A percentile compares a stretch with the other conserved stretches of the same genome.
Evolutionary conservation across 2,329 filamentous ascomycete species (phyloP).

Genomic region (Cucurbitaria berberidis): DNA sequence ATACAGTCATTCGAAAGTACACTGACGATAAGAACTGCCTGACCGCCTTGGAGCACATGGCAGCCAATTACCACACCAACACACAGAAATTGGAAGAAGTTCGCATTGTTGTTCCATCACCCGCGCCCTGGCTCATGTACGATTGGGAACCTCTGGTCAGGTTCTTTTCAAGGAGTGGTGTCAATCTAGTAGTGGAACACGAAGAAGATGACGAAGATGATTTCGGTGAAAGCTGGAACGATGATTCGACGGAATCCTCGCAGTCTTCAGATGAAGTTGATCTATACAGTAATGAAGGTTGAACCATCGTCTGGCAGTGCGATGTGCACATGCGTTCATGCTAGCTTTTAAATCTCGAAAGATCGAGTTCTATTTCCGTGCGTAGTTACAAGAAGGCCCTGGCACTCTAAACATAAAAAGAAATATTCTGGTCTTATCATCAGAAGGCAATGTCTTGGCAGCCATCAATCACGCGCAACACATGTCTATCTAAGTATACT

Average conservation of each 20-base stretch:
- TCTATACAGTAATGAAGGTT: slow-evolving; percentile 13
- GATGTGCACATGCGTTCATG: neutral
- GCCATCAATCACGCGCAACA: too few relatives aligned
- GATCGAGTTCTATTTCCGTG: too few relatives aligned
- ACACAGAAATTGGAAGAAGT: slow-evolving; percentile 15
- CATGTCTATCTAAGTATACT: too few relatives aligned
- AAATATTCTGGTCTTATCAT: too few relatives aligned
- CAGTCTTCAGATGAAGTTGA: slow-evolving; percentile 21
- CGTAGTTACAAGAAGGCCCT: too few relatives aligned
- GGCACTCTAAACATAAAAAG: too few relatives aligned
- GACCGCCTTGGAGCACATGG: slow-evolving; percentile 21
- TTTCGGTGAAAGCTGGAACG: slow-evolving; percentile 7
- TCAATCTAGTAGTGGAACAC: slow-evolving; percentile 15
- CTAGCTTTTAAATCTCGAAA: too few relatives aligned
- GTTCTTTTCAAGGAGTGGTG: slow-evolving; percentile 4
- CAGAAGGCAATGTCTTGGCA: too few relatives aligned
- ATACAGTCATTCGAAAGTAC: slow-evolving; percentile 6
- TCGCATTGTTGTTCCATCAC: slow-evolving; percentile 7
- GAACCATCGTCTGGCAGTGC: neutral
- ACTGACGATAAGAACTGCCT: slow-evolving; percentile 12
- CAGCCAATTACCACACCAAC: slow-evolving; percentile 3
- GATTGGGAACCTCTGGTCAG: slow-evolving; percentile 18
- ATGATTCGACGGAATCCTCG: slow-evolving; percentile 12
- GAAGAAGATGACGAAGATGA: slow-evolving; percentile 1
- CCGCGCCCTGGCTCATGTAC: slow-evolving; percentile 6